Conservation (phyloP, 225 moss, liverwort and hornwort genomes). For the Bryoerythrophyllum caledonicum region DNA sequence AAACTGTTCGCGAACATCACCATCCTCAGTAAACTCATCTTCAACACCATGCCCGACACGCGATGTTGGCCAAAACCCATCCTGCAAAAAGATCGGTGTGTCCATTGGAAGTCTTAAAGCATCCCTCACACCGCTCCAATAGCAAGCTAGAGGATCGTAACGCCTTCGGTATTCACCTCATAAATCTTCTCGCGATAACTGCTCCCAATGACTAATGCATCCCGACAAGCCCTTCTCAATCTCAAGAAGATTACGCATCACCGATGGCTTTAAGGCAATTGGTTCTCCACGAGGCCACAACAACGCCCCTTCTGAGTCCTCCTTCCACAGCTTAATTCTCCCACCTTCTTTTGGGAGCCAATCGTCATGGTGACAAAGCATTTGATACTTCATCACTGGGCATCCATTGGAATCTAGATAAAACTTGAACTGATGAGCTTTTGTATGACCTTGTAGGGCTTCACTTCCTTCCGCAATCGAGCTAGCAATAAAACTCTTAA, state of each 20-base stretch:
- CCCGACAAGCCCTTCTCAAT: neutral
- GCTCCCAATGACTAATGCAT: neutral
- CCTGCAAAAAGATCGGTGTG: neutral
- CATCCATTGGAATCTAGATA: no score
- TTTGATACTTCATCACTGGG: no score
- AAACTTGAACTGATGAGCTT: no score
- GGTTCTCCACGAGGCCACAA: no score
- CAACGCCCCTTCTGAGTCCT: neutral
- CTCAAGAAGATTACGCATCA: neutral
- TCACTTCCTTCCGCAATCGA: no score
- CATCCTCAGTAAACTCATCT: neutral
- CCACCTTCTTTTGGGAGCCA: no score
- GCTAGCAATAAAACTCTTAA: no score
- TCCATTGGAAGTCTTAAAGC: neutral
- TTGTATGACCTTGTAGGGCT: no score
- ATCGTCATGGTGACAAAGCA: no score
- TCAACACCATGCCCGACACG: neutral
- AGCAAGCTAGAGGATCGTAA: neutral
- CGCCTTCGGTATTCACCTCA: neutral
- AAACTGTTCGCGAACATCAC: no score
- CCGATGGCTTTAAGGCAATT: neutral
- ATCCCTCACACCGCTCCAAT: neutral
- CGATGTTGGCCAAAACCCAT: neutral
- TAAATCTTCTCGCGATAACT: neutral
- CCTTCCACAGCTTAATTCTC: no score